Evolutionary conservation across 2,329 filamentous ascomycete genomes (phyloP).

Genomic region (Lecanicillium sp.): DNA sequence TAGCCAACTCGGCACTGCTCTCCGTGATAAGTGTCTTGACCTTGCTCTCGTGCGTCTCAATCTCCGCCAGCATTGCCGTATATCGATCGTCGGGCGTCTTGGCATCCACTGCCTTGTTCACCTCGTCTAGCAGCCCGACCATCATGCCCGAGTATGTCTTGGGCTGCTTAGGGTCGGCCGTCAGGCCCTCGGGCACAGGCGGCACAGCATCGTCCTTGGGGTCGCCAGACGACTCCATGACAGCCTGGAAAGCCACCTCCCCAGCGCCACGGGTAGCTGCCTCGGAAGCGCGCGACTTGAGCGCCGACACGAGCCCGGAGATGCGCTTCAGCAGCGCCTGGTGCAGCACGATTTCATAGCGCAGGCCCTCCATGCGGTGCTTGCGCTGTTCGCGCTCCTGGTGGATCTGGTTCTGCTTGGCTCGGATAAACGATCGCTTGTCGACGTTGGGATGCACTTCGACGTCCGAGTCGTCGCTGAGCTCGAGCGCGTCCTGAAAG

Average conservation of each 20-base stretch:
- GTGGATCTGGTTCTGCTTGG: constrained; percentile 96
- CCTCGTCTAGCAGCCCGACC: constrained; percentile 88
- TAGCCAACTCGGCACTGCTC: constrained; percentile 62
- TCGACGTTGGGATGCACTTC: constrained; percentile 99
- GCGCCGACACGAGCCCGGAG: constrained; percentile 63
- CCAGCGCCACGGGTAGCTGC: constrained; percentile 59
- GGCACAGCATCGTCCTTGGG: constrained; percentile 68
- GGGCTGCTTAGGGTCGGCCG: constrained; percentile 62
- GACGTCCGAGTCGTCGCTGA: constrained; percentile 95
- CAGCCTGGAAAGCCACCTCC: constrained; percentile 78
- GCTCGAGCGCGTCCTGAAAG: constrained; percentile 73
- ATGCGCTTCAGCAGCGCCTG: constrained; percentile 83
- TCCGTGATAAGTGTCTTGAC: constrained; percentile 72
- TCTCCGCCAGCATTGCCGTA: constrained; percentile 67
- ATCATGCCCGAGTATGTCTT: constrained; percentile 96
- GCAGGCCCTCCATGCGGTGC: constrained; percentile 80
- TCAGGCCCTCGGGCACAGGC: constrained; percentile 68
- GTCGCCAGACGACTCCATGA: constrained; percentile 73
- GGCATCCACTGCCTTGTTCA: constrained; percentile 76
- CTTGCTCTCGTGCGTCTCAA: constrained; percentile 68
- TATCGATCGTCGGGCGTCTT: constrained; percentile 62
- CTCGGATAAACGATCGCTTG: constrained; percentile 95
- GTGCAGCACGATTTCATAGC: constrained; percentile 90
- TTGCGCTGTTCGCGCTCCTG: constrained; percentile 78
- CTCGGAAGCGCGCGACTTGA: constrained; percentile 65